Percentiles rank a stretch among this genome's conserved stretches.
Evolutionary conservation across 306 rosid species (phyloP).

Genomic region (Amphicarpaea edgeworthii): DNA sequence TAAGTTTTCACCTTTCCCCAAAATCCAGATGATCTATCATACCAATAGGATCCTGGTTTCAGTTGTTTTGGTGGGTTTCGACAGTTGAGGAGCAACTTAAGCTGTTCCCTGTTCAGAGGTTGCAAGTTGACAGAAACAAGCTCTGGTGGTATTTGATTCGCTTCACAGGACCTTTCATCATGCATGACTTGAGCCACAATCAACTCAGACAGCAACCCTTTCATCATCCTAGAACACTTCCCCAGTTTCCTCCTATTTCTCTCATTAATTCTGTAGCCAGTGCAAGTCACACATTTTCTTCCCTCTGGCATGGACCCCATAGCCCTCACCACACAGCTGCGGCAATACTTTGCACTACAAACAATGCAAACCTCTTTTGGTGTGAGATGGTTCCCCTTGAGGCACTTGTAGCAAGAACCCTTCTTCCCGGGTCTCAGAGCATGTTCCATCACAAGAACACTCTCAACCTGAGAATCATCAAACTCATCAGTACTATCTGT

Average conservation of each 20-base stretch:
- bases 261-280: slow-evolving; percentile 70
- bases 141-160: slow-evolving; percentile 64
- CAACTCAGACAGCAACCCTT: slow-evolving; percentile 56
- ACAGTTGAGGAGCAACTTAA: slow-evolving; percentile 54
- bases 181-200: slow-evolving; percentile 58
- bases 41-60: slow-evolving; percentile 83
- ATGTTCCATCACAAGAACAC: slow-evolving; percentile 48
- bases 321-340: slow-evolving; percentile 59
- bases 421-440: slow-evolving; percentile 67
- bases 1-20: slow-evolving; percentile 85
- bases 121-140: slow-evolving; percentile 60
- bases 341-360: slow-evolving; percentile 47
- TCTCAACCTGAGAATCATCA: slow-evolving; percentile 18
- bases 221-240: slow-evolving; percentile 68
- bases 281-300: slow-evolving; percentile 79
- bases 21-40: slow-evolving; percentile 78
- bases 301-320: slow-evolving; percentile 98
- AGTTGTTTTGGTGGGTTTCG: slow-evolving; percentile 66
- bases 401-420: slow-evolving; percentile 77
- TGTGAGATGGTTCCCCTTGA: slow-evolving; percentile 62
- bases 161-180: slow-evolving; percentile 60
- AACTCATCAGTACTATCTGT: slow-evolving; percentile 38
- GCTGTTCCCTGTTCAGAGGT: slow-evolving; percentile 56
- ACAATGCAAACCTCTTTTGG: slow-evolving; percentile 76
- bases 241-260: slow-evolving; percentile 60